These are phyloP conservation scores for Asclepias syriaca DNA, from an alignment of 257 asterid genomes.

Conservation along the genomic window DNA sequence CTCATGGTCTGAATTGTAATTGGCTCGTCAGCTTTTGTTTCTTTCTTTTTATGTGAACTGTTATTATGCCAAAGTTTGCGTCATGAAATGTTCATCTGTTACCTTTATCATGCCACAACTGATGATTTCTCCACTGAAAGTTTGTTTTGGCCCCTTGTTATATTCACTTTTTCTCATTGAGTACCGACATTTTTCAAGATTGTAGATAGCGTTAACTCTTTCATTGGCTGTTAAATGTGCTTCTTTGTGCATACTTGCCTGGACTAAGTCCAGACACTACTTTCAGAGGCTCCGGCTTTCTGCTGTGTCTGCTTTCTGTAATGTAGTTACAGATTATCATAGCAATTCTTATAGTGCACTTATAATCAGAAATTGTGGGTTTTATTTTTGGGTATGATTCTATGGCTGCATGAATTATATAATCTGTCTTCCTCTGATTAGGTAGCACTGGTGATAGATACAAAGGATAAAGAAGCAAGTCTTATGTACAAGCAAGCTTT, in stretches of 20 bases:
- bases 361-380: not conserved
- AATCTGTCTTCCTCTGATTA: constrained; percentile 17
- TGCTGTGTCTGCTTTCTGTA: not conserved
- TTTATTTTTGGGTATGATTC: not conserved
- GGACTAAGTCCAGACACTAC: not conserved
- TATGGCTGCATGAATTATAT: not conserved
- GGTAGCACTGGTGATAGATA: constrained; percentile 97
- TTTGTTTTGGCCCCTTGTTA: not conserved
- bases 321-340: not conserved
- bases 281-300: not conserved
- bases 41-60: not conserved
- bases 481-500: constrained; percentile 96
- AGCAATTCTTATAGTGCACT: not conserved
- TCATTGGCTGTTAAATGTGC: not conserved
- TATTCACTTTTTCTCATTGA: not conserved
- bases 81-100: not conserved
- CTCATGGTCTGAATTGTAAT: not conserved
- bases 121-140: not conserved
- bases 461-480: constrained; percentile 97
- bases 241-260: not conserved
- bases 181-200: not conserved
- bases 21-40: not conserved
- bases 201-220: not conserved
- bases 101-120: not conserved
- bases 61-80: not conserved